Evolutionary conservation across 1,139 yeast genomes (phyloP).

Genomic region (Waltiozyma sp.): DNA sequence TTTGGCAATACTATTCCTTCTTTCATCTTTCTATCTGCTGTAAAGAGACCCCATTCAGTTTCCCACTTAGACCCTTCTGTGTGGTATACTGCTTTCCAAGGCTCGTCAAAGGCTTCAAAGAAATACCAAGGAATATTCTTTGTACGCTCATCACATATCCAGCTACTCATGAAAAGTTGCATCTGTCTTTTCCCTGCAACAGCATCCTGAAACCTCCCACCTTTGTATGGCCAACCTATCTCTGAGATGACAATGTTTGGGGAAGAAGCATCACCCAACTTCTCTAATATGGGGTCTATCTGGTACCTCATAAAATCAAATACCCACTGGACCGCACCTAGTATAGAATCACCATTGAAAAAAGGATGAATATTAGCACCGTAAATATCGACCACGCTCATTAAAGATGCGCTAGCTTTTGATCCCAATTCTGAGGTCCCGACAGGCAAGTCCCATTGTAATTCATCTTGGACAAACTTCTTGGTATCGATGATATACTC

Average conservation of each 20-base stretch:
- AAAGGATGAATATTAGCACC: constrained; percentile 66
- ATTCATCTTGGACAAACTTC: constrained; percentile 25
- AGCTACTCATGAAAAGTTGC: background rate
- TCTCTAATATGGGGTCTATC: constrained; percentile 23
- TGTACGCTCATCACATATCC: background rate
- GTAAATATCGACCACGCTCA: constrained; percentile 36
- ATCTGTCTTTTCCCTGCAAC: constrained; percentile 6
- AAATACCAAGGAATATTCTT: background rate
- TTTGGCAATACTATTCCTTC: background rate
- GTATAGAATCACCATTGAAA: constrained; percentile 46
- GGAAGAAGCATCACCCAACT: constrained; percentile 9
- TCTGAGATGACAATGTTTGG: constrained; percentile 41
- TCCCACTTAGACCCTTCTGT: background rate
- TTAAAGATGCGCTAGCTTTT: constrained; percentile 21
- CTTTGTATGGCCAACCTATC: constrained; percentile 64
- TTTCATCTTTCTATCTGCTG: background rate
- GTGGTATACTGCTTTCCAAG: background rate
- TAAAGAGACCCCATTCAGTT: background rate
- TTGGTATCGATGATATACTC: constrained; percentile 34
- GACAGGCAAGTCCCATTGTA: constrained; percentile 38
- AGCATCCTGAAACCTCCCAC: constrained; percentile 38
- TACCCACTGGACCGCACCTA: constrained; percentile 44
- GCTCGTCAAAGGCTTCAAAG: background rate
- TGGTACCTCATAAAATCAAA: constrained; percentile 36
- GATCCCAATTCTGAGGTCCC: constrained; percentile 41